Conservation (phyloP, 345 rosid genomes). For the Aegle marmelos region DNA sequence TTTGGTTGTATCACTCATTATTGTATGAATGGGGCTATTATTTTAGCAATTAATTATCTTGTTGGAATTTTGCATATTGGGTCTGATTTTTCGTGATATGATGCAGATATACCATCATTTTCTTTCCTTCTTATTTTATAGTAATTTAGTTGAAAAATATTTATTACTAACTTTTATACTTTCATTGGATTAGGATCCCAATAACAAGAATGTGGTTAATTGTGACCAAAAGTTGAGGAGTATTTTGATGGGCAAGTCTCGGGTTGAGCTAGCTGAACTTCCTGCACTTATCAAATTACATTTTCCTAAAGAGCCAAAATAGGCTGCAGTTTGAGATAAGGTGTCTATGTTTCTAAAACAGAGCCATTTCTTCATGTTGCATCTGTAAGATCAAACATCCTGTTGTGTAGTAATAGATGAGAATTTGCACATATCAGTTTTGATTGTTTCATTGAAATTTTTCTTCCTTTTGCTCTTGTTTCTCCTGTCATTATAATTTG, state of each 20-base stretch:
- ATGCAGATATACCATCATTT: background rate
- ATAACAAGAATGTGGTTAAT: conserved; percentile 74
- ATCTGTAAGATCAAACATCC: conserved; percentile 5
- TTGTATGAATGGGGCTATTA: background rate
- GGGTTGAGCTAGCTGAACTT: conserved; percentile 78
- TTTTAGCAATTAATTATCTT: background rate
- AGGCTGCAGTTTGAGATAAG: conserved; percentile 19
- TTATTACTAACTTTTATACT: background rate
- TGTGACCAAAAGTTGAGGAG: conserved; percentile 76
- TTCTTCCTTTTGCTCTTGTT: background rate
- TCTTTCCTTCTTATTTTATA: background rate
- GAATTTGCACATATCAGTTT: background rate
- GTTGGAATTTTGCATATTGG: background rate
- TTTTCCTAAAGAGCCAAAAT: conserved; percentile 69
- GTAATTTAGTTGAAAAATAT: background rate
- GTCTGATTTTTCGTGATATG: background rate
- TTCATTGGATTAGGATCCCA: conserved; percentile 54
- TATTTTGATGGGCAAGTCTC: conserved; percentile 70
- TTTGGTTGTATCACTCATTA: background rate
- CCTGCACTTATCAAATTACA: conserved; percentile 80
- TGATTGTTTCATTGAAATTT: background rate
- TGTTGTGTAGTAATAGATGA: conserved; percentile 3
- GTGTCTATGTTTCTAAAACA: background rate
- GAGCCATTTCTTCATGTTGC: background rate
- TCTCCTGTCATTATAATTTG: background rate